Conservation (phyloP, 805 yeast genomes). For the Candida saitoana region DNA sequence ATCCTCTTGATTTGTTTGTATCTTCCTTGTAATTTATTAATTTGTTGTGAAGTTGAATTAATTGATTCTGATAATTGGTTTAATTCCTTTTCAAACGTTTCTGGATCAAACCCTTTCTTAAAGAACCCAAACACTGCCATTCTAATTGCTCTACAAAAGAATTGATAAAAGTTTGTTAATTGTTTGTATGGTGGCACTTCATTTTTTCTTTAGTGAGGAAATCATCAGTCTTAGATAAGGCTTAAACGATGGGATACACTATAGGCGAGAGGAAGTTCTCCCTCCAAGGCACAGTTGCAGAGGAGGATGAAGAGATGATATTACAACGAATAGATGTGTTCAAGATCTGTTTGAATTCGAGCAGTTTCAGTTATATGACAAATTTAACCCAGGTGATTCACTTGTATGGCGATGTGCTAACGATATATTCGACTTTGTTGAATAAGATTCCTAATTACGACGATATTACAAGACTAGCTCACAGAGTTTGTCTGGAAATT, state of each 20-base stretch:
- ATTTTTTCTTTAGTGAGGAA: background rate
- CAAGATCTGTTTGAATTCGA: conserved; percentile 30
- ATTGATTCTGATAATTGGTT: conserved; percentile 25
- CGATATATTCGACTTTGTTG: conserved; percentile 37
- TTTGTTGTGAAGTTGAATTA: conserved; percentile 23
- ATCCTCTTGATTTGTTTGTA: conserved; percentile 12
- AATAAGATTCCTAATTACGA: conserved; percentile 38
- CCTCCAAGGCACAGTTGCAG: conserved; percentile 17
- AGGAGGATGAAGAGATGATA: conserved; percentile 23
- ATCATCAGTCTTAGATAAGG: background rate
- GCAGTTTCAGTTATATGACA: conserved; percentile 22
- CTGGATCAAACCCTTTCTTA: conserved; percentile 25
- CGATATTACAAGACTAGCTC: conserved; percentile 34
- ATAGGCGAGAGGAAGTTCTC: conserved; percentile 31
- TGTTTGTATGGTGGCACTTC: too few relatives aligned
- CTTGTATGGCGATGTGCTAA: conserved; percentile 33
- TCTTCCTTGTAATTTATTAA: conserved; percentile 16
- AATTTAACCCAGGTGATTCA: conserved; percentile 31
- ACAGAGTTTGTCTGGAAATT: conserved; percentile 16
- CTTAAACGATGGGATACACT: conserved; percentile 31
- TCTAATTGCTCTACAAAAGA: background rate
- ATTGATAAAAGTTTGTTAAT: background rate
- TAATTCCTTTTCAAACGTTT: conserved; percentile 30
- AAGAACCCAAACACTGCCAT: conserved; percentile 31
- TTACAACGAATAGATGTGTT: conserved; percentile 27